Evolutionary conservation across 1,139 yeast species (phyloP).

Genomic region (Citeromyces hawaiiensis): DNA sequence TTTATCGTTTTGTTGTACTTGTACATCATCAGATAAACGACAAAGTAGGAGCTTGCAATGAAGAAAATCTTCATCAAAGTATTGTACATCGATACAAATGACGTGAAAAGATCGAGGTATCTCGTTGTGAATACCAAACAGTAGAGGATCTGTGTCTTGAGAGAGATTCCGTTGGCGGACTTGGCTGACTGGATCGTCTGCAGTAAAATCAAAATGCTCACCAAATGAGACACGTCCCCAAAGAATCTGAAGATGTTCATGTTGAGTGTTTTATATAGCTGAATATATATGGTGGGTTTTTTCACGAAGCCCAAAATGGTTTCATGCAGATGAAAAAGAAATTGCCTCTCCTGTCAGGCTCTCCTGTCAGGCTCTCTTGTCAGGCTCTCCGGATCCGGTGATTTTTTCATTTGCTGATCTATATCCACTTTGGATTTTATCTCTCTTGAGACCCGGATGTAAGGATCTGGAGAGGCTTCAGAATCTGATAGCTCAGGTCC

Average conservation of each 20-base stretch:
- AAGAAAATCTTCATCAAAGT: conserved; percentile 71
- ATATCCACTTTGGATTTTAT: no score
- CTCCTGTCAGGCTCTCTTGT: no score
- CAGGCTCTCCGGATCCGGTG: no score
- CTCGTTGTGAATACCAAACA: conserved; percentile 68
- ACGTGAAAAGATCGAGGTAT: conserved; percentile 57
- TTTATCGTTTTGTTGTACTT: conserved; percentile 41
- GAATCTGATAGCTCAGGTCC: no score
- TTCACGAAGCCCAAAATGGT: no score
- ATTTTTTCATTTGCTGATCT: no score
- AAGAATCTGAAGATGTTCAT: conserved; percentile 17
- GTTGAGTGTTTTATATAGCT: background rate
- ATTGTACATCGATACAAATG: conserved; percentile 59
- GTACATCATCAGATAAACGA: conserved; percentile 55
- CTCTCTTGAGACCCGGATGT: no score
- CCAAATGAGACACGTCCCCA: conserved; percentile 76
- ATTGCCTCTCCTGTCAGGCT: no score
- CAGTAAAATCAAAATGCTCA: conserved; percentile 64
- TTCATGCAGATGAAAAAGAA: no score
- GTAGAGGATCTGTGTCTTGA: conserved; percentile 79
- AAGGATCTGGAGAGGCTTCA: no score
- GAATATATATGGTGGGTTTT: background rate
- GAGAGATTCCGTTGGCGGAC: conserved; percentile 74
- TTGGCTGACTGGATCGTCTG: conserved; percentile 52
- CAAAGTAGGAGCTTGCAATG: conserved; percentile 62